Base-by-base conservation (phyloP, 306 rosid species). In the Erythrophleum fordii region DNA sequence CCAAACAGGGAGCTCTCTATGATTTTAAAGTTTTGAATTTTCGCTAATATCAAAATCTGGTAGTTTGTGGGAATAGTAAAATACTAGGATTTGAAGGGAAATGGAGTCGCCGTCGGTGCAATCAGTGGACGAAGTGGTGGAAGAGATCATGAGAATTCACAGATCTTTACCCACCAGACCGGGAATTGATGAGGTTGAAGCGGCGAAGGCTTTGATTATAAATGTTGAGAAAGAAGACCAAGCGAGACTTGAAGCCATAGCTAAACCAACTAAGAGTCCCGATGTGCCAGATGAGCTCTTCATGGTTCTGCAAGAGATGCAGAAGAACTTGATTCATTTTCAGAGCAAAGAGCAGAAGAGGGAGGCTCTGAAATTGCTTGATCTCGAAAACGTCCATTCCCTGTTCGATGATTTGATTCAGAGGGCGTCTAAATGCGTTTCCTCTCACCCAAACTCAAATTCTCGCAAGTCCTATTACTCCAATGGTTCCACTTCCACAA, bases 351-450 rank as follows among this genome's bases (percentile, higher is more conserved):
- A 92, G 66, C 90, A 92, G 76, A 94, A 84, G 81, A 81, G 89
- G 70, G 97, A 94, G 71, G 95, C 97, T 31, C 4, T 85, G 61
- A 86, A 87, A 77, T 72, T 94, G 35, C 89, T 94, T 75, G 98
- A 94, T 83, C 92, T 92, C 25, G 98, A 94, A 20, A 83, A 82
- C 74, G 60, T 90, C 67, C 93, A 91, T 55, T 75, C 65, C 1
- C 83, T 92, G 83, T 92, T 92, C 80, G 98, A 94, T 41, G 90
- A 92, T 65, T 84, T 90, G 37, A 83, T 94, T 83, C 98, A 90
- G 83, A 88, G 94, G 85, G 95, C 97, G 53, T 92, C 98, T 12
- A 87, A 72, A n/a, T 90, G 95, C 58, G 88, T 92, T 77, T 76
- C 97, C 5, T 53, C 81, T 75, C 79, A 89, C 17, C 46, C 90